phyloP scores from a whole-genome alignment of 352 stramenopile species.

The Blastocystis sp. region DNA sequence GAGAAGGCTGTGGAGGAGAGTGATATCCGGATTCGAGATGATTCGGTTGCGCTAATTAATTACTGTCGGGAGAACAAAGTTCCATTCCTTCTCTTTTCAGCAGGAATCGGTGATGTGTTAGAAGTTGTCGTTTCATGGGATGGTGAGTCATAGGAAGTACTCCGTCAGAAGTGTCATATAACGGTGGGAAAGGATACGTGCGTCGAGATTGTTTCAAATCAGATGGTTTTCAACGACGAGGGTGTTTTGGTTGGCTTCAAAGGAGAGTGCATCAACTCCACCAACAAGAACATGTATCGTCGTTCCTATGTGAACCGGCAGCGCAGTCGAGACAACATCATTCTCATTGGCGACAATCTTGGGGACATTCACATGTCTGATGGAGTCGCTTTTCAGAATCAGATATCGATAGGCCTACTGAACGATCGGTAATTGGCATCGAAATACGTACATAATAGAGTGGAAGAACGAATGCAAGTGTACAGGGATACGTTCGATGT shows the following conservation, averaged over 20 bases:
- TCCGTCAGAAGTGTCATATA: conserved; percentile 44
- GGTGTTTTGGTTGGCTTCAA: conserved; percentile 16
- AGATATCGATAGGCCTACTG: conserved; percentile 27
- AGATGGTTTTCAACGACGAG: conserved; percentile 54
- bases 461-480: conserved; percentile 1
- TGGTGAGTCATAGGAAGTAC: conserved; percentile 28
- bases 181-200: neutral
- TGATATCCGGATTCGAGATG: conserved; percentile 44
- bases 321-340: conserved; percentile 39
- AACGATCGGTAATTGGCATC: neutral
- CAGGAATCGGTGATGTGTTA: conserved; percentile 24
- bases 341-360: conserved; percentile 50
- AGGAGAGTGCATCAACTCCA: conserved; percentile 43
- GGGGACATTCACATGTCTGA: conserved; percentile 53
- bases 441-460: neutral
- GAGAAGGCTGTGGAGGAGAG: conserved; percentile 16
- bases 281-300: conserved; percentile 46
- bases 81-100: conserved; percentile 49
- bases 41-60: conserved; percentile 50
- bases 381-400: conserved; percentile 22
- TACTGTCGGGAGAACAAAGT: conserved; percentile 37
- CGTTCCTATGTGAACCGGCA: conserved; percentile 35
- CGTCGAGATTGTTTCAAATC: conserved; percentile 47
- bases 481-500: conserved; percentile 25
- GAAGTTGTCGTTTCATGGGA: neutral